Base-by-base conservation (phyloP, 2,329 filamentous ascomycete species). In the Tothia fuscella region DNA sequence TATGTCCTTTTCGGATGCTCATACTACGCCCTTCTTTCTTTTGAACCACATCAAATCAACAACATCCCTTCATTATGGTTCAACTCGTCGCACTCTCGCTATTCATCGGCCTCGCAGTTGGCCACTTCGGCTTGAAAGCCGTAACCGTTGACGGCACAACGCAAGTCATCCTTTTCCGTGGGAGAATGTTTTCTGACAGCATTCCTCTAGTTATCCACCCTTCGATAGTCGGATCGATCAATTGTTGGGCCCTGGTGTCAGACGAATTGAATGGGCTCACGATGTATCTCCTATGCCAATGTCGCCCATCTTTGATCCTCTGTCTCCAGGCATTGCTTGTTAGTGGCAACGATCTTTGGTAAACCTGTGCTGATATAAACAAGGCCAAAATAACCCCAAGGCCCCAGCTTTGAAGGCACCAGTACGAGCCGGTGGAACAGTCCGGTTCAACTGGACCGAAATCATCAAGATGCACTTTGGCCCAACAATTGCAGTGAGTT, bases 391-490 rank as follows among this genome's bases (percentile, higher is more conserved):
- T 7, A 38, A 38, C 22, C 10, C 35, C 6, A 38, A 22, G 22
- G 7, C 14, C 7, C 39, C 39, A 10, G 12, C 17, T 10, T 25
- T 42, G 9, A 42, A 25, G n/a, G 39, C 39, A 6, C 10, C 16
- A 14, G 33, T 25, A 7, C 39, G 39, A 10, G 39, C 39, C 7
- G 39, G 39, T 14, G 31, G 35, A 14, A 21, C 42, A 7, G 19
- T 42, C 6, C 20, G 9, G 9, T 7, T 42, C 7, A 6, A 42
- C 6, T 42, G 39, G 39, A 42, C 12, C 29, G 34, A 14, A 10
- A 42, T 42, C 7, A 41, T 41, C 33, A 7, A 20, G 7, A 39
- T 41, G 30, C 39, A 42, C 33, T 41, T 10, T 7, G 39, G 39
- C 6, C 39, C 39, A 41, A 16, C 20, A 7, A 6, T 42, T 6